Conservation (phyloP, 1,139 yeast genomes). For the Blastobotrys aristatus region DNA sequence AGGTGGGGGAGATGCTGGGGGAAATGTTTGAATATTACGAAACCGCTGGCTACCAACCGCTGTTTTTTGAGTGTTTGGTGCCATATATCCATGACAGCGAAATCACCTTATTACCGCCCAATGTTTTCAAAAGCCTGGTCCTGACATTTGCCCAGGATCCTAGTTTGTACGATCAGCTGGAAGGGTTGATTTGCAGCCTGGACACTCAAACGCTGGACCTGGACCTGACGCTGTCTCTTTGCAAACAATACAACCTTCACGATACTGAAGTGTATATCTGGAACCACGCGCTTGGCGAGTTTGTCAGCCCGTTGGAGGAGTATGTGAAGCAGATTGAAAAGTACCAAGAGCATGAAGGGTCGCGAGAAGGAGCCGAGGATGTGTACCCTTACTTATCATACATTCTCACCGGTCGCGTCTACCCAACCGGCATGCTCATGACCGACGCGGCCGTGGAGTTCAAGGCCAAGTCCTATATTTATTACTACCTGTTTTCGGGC, state of each 20-base stretch:
- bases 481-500: conserved; percentile 46
- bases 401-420: conserved; percentile 69
- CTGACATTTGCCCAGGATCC: conserved; percentile 40
- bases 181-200: conserved; percentile 60
- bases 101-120: conserved; percentile 53
- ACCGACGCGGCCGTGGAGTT: conserved; percentile 25
- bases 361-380: conserved; percentile 28
- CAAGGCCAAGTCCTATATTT: conserved; percentile 45
- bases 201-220: conserved; percentile 66
- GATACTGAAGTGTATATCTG: conserved; percentile 66
- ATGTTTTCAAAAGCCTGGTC: conserved; percentile 56
- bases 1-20: conserved; percentile 40
- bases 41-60: conserved; percentile 27
- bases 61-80: conserved; percentile 50
- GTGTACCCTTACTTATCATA: conserved; percentile 62
- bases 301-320: conserved; percentile 58
- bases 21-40: conserved; percentile 47
- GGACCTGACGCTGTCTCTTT: conserved; percentile 60
- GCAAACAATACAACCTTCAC: conserved; percentile 48
- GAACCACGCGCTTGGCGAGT: conserved; percentile 62
- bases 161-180: conserved; percentile 47
- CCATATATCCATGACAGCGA: conserved; percentile 45
- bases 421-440: conserved; percentile 60
- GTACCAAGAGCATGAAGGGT: conserved; percentile 17
- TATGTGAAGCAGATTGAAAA: conserved; percentile 41